A percentile compares a stretch with the other conserved stretches of the same genome.
These are phyloP conservation scores for Cytidiella melzeri DNA, from an alignment of 768 basidiomycete genomes.

Conservation along the genomic window DNA sequence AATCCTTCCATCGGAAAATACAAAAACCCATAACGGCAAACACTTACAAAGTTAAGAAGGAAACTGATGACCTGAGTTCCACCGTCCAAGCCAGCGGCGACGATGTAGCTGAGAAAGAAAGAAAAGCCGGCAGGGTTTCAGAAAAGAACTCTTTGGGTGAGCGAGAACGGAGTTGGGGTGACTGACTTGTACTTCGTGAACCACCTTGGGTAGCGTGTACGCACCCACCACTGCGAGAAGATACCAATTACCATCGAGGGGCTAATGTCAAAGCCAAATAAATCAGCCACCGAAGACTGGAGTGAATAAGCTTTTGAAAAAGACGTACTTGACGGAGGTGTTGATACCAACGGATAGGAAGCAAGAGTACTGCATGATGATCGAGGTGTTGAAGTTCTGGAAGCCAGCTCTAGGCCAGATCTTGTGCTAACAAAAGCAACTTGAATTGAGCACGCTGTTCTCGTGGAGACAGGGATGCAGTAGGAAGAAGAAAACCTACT, in stretches of 20 bases:
- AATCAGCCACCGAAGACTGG: background rate
- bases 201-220: slow-evolving; percentile 32
- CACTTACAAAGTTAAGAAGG: slow-evolving; percentile 27
- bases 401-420: slow-evolving; percentile 42
- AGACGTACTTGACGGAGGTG: slow-evolving; percentile 37
- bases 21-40: background rate
- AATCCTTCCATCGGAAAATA: too few species aligned
- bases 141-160: background rate
- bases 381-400: slow-evolving; percentile 44
- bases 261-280: slow-evolving; percentile 3
- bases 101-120: slow-evolving; percentile 38
- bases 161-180: background rate
- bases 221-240: slow-evolving; percentile 41
- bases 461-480: background rate
- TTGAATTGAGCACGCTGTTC: background rate
- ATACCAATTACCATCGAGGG: slow-evolving; percentile 37
- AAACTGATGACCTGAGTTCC: slow-evolving; percentile 34
- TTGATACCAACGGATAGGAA: slow-evolving; percentile 53
- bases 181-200: slow-evolving; percentile 33
- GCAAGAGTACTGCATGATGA: slow-evolving; percentile 33
- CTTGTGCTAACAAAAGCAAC: slow-evolving; percentile 24
- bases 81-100: slow-evolving; percentile 33
- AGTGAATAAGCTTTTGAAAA: background rate
- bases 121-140: background rate
- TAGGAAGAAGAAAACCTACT: slow-evolving; percentile 9